Base-by-base conservation (phyloP, 306 rosid genomes). In the cucumber (Cucumis sativus) region DNA sequence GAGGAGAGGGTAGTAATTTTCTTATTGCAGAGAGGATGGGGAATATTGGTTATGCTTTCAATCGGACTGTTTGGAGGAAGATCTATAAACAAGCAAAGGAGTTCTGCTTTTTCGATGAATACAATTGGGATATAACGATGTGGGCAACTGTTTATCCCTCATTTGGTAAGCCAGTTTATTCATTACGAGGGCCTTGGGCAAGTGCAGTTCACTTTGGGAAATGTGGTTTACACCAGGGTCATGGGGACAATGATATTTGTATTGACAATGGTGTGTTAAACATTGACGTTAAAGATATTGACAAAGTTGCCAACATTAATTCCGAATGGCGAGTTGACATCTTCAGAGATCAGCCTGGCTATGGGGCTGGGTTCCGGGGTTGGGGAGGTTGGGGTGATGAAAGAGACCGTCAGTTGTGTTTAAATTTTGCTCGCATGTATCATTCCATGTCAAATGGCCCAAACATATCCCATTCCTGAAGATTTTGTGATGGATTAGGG, bases 321-420 rank as follows among this genome's bases (percentile, higher is more conserved):
- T 77, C 89, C 2, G 87, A 87, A 62, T 96, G 99, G 99, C 81
- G 40, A 8, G 96, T 96, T 20, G 91, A 78, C 20, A 55, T 87
- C 76, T 84, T 68, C 58, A 81, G 81, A 81, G 76, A 83, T 74
- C 98, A 96, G 78, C 89, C 97, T 1, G 98, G 99, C 16, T 96
- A 96, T 80, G 84, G 89, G 77, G 97, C 98, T 18, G 98, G 98
- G 49, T 92, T 96, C 84, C 87, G 86, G 82, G 99, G 99, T 47
- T 92, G 98, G 99, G 99, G 99, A 15, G 99, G 99, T 37, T 96
- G 99, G 99, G 98, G 99, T 1, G 99, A 96, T 58, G 69, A 85
- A 75, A 82, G 99, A 84, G 98, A 96, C 77, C 95, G 86, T 52
- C 80, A 62, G 37, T 86, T 96, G 78, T 96, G 99, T 84, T 78